Evolutionary conservation across 2,329 filamentous ascomycete species (phyloP).

Genomic region (Alternaria conjuncta): DNA sequence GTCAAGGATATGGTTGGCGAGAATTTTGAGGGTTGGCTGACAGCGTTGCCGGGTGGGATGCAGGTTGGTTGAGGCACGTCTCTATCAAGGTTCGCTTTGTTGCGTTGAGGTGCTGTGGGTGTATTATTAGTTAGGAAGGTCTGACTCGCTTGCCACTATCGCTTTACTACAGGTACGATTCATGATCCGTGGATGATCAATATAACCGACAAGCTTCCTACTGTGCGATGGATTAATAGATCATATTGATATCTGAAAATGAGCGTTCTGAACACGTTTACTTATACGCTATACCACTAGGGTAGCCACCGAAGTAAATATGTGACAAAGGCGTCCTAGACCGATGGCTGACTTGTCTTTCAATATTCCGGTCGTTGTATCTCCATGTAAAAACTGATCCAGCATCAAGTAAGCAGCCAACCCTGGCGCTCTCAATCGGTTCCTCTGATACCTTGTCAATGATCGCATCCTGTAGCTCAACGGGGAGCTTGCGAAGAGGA

Average conservation of each 20-base stretch:
- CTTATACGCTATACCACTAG: slow-evolving; percentile 27
- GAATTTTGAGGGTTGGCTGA: slow-evolving; percentile 39
- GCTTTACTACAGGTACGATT: neutral
- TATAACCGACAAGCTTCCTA: neutral
- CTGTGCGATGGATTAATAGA: neutral
- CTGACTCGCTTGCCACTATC: neutral
- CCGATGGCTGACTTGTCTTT: slow-evolving; percentile 19
- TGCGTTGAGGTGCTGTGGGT: neutral
- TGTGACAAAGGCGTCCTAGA: slow-evolving; percentile 20
- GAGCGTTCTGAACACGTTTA: neutral
- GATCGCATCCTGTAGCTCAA: slow-evolving; percentile 31
- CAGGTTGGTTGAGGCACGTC: slow-evolving; percentile 2
- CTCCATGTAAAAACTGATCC: slow-evolving; percentile 27
- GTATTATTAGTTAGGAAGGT: neutral
- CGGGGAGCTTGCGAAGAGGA: slow-evolving; percentile 21
- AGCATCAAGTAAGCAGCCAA: slow-evolving; percentile 25
- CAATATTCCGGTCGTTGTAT: slow-evolving; percentile 16
- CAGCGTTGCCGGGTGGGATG: slow-evolving; percentile 19
- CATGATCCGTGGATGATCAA: neutral
- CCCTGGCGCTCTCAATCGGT: slow-evolving; percentile 23
- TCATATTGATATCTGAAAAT: neutral
- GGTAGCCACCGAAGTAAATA: slow-evolving; percentile 24
- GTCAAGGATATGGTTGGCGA: slow-evolving; percentile 42
- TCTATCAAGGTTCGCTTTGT: neutral
- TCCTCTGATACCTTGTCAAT: slow-evolving; percentile 24